A percentile compares a stretch with the other conserved stretches of the same genome.
Evolutionary conservation across 1,284 basidiomycete genomes (phyloP).

Genomic region (Trichosporon coremiiforme): DNA sequence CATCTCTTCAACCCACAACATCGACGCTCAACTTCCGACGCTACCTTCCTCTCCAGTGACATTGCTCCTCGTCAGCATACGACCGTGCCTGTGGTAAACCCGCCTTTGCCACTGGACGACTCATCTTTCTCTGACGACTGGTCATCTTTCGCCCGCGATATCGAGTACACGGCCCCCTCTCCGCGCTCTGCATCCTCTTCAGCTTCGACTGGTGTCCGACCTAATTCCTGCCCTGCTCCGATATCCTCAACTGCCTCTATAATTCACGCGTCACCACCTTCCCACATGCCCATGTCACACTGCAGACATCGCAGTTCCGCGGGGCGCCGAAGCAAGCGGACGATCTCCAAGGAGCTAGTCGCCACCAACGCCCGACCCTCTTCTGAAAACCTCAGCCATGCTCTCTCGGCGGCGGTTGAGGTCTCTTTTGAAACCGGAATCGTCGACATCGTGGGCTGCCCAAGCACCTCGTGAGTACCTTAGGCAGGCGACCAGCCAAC

Average conservation of each 20-base stretch:
- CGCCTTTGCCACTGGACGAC: neutral
- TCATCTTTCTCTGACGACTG: conserved; percentile 1
- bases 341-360: no score
- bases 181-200: neutral
- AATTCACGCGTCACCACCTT: neutral
- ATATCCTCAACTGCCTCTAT: neutral
- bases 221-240: neutral
- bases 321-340: neutral
- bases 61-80: neutral
- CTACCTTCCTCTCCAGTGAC: neutral
- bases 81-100: neutral
- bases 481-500: neutral
- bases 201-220: neutral
- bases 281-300: neutral
- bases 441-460: conserved; percentile 20
- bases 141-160: neutral
- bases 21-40: neutral
- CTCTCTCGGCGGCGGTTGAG: neutral
- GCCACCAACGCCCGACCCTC: neutral
- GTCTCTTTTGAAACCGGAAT: conserved; percentile 6
- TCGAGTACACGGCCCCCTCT: neutral
- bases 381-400: no score
- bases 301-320: neutral
- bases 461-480: conserved; percentile 10
- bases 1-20: neutral